Percentiles rank a stretch among this genome's conserved stretches.
Evolutionary conservation across 1,284 basidiomycete genomes (phyloP).

Genomic region (Porodaedalea pini): DNA sequence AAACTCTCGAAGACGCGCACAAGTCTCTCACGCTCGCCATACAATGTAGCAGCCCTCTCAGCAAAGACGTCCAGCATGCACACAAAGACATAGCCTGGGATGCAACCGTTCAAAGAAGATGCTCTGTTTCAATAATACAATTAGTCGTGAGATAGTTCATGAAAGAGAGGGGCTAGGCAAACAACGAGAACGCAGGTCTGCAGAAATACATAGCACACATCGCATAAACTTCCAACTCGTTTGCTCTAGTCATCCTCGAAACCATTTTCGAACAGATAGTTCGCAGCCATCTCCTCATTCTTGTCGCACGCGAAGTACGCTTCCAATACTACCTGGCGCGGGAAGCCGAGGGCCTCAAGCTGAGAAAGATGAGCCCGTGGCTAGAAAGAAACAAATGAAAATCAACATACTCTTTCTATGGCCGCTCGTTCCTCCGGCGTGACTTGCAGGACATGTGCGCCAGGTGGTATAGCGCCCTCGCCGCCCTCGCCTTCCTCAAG

Average conservation of each 20-base stretch:
- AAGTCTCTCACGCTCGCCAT: too few relatives aligned
- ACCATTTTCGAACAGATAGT: constrained; percentile 78
- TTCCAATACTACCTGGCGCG: constrained; percentile 72
- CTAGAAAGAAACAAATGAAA: constrained; percentile 20
- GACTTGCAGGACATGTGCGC: constrained; percentile 69
- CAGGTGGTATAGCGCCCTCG: constrained; percentile 48
- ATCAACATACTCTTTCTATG: constrained; percentile 74
- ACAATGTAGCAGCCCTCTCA: too few relatives aligned
- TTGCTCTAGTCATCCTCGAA: constrained; percentile 48
- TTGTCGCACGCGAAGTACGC: constrained; percentile 93
- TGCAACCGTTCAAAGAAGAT: neutral
- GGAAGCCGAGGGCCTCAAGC: constrained; percentile 85
- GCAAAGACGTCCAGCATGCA: too few relatives aligned
- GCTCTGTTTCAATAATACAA: constrained; percentile 12
- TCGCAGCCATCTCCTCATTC: constrained; percentile 93
- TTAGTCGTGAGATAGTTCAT: constrained; percentile 7
- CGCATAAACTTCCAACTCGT: neutral
- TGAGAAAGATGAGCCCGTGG: constrained; percentile 31
- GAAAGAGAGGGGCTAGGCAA: neutral
- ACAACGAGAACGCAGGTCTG: constrained; percentile 4
- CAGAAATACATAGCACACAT: constrained; percentile 7
- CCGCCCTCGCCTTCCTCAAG: constrained; percentile 45
- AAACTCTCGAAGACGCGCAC: too few relatives aligned
- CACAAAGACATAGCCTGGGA: too few relatives aligned
- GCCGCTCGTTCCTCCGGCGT: constrained; percentile 84